Percentiles rank a stretch among this genome's conserved stretches.
phyloP scores from a whole-genome alignment of 257 asterid genomes.

The Solanum virginianum region DNA sequence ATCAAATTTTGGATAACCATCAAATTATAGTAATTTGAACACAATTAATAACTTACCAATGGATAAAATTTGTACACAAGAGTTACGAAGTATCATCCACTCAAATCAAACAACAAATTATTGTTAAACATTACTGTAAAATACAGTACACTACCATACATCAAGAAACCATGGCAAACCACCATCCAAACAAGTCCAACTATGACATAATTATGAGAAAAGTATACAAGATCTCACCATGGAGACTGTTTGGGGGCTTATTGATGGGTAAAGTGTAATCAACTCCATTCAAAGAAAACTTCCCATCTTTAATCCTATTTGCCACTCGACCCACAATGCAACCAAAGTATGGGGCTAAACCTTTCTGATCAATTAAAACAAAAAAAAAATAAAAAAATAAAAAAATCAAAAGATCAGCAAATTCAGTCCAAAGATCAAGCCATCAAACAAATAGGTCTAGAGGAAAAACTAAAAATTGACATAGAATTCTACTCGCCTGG shows the following conservation, averaged over 20 bases:
- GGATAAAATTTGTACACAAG: not conserved
- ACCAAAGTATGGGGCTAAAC: slow-evolving; percentile 83
- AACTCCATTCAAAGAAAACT: slow-evolving; percentile 60
- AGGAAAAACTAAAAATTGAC: not conserved
- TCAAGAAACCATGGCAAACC: too few species aligned
- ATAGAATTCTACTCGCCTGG: slow-evolving; percentile 27
- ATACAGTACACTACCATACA: too few species aligned
- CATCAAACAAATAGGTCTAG: not conserved
- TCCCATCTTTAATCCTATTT: slow-evolving; percentile 85
- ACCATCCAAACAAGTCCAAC: not conserved
- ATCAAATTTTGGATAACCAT: not conserved
- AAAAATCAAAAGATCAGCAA: not conserved
- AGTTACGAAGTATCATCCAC: not conserved
- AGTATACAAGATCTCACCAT: slow-evolving; percentile 34
- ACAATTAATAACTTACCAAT: not conserved
- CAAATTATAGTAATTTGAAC: not conserved
- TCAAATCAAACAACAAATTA: too few species aligned
- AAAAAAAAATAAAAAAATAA: not conserved
- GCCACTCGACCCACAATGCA: slow-evolving; percentile 99
- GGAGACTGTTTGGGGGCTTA: slow-evolving; percentile 93
- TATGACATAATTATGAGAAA: not conserved
- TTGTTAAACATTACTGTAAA: too few species aligned
- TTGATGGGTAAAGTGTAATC: slow-evolving; percentile 66
- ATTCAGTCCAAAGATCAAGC: not conserved
- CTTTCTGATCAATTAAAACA: slow-evolving; percentile 40